Evolutionary conservation across 2,329 filamentous ascomycete genomes (phyloP).

Genomic region (Dothistroma septosporum): DNA sequence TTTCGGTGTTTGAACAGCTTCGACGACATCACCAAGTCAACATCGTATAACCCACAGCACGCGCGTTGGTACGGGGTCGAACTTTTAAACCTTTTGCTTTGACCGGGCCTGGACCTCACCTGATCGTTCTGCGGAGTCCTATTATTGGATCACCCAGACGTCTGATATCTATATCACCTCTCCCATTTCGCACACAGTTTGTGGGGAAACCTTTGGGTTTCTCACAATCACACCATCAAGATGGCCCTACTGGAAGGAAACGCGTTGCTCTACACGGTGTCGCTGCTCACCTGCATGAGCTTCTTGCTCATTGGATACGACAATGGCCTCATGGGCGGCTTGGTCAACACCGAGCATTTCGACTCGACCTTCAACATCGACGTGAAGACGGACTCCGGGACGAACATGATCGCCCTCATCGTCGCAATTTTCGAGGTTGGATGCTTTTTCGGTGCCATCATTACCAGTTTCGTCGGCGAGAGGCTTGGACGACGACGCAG

Average conservation of each 20-base stretch:
- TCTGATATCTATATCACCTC: neutral
- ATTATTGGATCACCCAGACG: neutral
- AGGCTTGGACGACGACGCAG: conserved; percentile 43
- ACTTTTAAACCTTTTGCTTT: neutral
- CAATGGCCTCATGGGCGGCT: conserved; percentile 25
- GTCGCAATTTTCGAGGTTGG: conserved; percentile 45
- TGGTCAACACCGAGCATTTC: conserved; percentile 42
- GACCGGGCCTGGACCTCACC: neutral
- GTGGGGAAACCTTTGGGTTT: neutral
- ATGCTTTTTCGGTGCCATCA: conserved; percentile 42
- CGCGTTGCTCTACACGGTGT: conserved; percentile 42
- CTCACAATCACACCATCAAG: conserved; percentile 3
- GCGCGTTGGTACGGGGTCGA: neutral
- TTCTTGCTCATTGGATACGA: conserved; percentile 48
- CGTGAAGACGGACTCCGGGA: conserved; percentile 32
- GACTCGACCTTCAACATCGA: conserved; percentile 41
- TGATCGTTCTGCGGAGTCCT: neutral
- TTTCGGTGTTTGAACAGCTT: neutral
- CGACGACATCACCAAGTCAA: neutral
- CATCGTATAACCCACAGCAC: neutral
- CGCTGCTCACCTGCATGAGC: conserved; percentile 44
- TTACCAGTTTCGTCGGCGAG: conserved; percentile 43
- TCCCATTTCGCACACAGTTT: neutral
- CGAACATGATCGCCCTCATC: conserved; percentile 43
- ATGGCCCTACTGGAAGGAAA: conserved; percentile 35